Conservation (phyloP, 495 filamentous ascomycete species). For the Tuber brumale region DNA sequence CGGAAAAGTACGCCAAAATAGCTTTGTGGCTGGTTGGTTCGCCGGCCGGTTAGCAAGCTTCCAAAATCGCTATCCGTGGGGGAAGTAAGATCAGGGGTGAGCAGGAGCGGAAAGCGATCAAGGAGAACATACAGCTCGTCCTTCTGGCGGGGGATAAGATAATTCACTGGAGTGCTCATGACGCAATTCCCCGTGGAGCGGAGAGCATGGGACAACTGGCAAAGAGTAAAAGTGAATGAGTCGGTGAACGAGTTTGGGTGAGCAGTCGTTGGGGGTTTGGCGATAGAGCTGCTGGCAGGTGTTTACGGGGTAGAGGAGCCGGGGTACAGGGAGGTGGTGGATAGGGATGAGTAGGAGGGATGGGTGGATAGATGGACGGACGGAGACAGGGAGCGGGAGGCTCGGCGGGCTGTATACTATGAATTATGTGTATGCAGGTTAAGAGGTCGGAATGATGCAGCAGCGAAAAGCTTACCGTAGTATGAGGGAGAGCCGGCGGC, state of each 20-base stretch:
- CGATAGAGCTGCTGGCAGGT: neutral
- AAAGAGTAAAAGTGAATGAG: slow-evolving; percentile 14
- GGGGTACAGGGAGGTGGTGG: neutral
- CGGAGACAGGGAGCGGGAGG: slow-evolving; percentile 4
- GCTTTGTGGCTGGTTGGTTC: slow-evolving; percentile 65
- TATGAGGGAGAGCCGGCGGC: neutral
- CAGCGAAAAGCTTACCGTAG: neutral
- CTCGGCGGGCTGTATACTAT: neutral
- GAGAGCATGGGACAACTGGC: slow-evolving; percentile 33
- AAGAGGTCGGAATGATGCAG: neutral
- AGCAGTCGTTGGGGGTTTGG: neutral
- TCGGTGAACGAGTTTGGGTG: slow-evolving; percentile 4
- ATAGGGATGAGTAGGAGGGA: slow-evolving; percentile 5
- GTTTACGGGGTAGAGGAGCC: neutral
- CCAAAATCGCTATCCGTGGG: neutral
- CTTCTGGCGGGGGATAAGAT: slow-evolving; percentile 43
- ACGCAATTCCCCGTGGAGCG: slow-evolving; percentile 34
- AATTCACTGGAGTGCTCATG: slow-evolving; percentile 38
- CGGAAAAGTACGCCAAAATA: slow-evolving; percentile 76
- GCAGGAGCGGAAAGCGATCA: slow-evolving; percentile 12
- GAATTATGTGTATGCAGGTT: neutral
- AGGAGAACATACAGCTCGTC: slow-evolving; percentile 41
- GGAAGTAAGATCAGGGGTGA: slow-evolving; percentile 3
- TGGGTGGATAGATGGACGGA: slow-evolving; percentile 13
- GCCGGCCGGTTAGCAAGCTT: neutral